These are phyloP conservation scores for Alternaria conjuncta DNA, from an alignment of 2,329 filamentous ascomycete genomes.

Conservation along the genomic window DNA sequence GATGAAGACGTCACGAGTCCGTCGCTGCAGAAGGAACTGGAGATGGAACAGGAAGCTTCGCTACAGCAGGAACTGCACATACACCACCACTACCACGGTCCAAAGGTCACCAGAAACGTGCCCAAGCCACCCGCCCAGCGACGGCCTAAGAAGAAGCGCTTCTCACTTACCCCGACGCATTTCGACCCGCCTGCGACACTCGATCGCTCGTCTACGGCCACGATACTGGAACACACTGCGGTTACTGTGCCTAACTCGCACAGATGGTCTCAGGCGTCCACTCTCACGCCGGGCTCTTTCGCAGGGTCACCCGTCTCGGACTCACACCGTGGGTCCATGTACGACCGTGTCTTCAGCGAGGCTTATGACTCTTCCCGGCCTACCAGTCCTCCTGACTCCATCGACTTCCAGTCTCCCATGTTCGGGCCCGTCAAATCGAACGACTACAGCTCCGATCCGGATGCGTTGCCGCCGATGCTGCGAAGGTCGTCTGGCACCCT, in stretches of 20 bases:
- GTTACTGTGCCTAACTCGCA: slow-evolving; percentile 62
- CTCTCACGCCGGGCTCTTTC: slow-evolving; percentile 70
- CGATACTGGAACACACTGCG: slow-evolving; percentile 68
- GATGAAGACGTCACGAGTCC: slow-evolving; percentile 38
- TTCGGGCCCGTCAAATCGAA: slow-evolving; percentile 56
- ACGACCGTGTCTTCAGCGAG: slow-evolving; percentile 72
- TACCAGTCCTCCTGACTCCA: slow-evolving; percentile 78
- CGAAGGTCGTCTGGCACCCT: slow-evolving; percentile 8
- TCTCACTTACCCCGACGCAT: slow-evolving; percentile 64
- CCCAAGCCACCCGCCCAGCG: slow-evolving; percentile 59
- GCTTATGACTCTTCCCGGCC: slow-evolving; percentile 73
- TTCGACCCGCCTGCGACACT: slow-evolving; percentile 51
- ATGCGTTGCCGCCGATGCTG: slow-evolving; percentile 10
- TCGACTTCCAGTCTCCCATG: slow-evolving; percentile 63
- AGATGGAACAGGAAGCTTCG: slow-evolving; percentile 40
- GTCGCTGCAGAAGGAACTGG: slow-evolving; percentile 76
- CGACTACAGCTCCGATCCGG: slow-evolving; percentile 26
- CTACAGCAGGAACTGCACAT: slow-evolving; percentile 74
- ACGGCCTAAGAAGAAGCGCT: slow-evolving; percentile 73
- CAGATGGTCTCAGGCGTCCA: slow-evolving; percentile 73
- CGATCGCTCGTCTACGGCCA: slow-evolving; percentile 58
- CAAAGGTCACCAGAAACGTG: slow-evolving; percentile 49
- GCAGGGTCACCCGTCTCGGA: slow-evolving; percentile 83
- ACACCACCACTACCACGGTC: slow-evolving; percentile 86
- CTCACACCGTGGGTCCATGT: slow-evolving; percentile 73